Evolutionary conservation across 108 stramenopile genomes (phyloP), one percentile per base, ranked within the genome.

Genomic region (Fistulifera pelliculosa): DNA sequence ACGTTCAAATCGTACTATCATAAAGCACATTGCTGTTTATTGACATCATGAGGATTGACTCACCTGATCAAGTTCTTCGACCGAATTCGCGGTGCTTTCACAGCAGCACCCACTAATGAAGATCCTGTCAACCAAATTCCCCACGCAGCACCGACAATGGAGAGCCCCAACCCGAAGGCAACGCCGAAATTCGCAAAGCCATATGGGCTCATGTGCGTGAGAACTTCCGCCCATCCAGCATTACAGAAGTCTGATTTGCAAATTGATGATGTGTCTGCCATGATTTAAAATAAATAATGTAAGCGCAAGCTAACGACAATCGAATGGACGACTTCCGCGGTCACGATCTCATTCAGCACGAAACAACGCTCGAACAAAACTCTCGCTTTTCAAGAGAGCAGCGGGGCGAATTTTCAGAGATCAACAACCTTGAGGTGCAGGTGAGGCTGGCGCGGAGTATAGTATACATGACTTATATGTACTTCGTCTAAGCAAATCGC

Each of bases 51-150:
- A 35, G n/a, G n/a, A 35, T 6, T 35, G 31, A 66, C 81, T 61
- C 60, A 88, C 87, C 84, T 86, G 47, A 99, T 95, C 68, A 99
- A 80, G 77, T 98, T 99, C 64, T 98, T 98, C 26, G 83, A 85
- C 68, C 91, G 69, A 66, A 99, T 98, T 38, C 99, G 90, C 16
- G 99, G 99, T 19, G 99, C 93, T 74, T 98, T 98, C 40, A 99
- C 87, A 23, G 99, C 96, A 12, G 99, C 99, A 38, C 97, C 97
- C 42, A 99, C 94, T 24, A 99, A 81, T 61, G 73, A 77, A 39
- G 82, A 75, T 57, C 97, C 99, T 22, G 99, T 99, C 49, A 98
- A 74, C 80, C 93, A 99, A 62, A 99, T 98, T 27, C 99, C 99
- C 89, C 90, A 90, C 22, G 92, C 87, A 17, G 99, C 99, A 24